A percentile compares a stretch with the other conserved stretches of the same genome.
These are phyloP conservation scores for Pythium pyrilobum DNA, from an alignment of 352 stramenopile species.

Conservation along the genomic window DNA sequence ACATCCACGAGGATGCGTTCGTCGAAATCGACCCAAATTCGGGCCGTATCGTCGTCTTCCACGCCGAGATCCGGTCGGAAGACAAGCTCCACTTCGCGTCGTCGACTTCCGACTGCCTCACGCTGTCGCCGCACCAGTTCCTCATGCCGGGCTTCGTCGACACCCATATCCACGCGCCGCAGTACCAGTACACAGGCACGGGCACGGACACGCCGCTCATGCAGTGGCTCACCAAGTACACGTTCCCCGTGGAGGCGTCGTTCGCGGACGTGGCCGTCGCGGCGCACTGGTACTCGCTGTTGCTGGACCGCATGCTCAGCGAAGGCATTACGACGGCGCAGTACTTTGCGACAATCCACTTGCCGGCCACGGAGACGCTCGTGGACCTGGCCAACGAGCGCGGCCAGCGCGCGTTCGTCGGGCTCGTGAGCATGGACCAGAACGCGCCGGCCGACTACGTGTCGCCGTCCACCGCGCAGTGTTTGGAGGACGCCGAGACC, in stretches of 20 bases:
- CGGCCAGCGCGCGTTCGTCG: constrained; percentile 82
- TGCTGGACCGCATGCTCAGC: constrained; percentile 67
- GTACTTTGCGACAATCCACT: constrained; percentile 89
- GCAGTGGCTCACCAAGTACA: constrained; percentile 89
- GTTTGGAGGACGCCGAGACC: constrained; percentile 54
- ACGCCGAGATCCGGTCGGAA: constrained; percentile 21
- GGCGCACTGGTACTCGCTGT: constrained; percentile 54
- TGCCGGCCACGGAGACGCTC: constrained; percentile 68
- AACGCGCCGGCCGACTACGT: constrained; percentile 74
- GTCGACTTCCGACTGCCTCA: neutral
- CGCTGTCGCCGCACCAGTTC: constrained; percentile 39
- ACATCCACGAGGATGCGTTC: constrained; percentile 45
- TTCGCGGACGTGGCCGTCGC: constrained; percentile 59
- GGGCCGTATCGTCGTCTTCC: constrained; percentile 38
- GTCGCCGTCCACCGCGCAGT: constrained; percentile 49
- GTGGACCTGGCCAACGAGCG: constrained; percentile 55
- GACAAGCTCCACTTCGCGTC: constrained; percentile 19
- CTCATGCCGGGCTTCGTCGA: constrained; percentile 89
- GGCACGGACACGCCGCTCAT: constrained; percentile 88
- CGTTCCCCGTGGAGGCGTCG: constrained; percentile 81
- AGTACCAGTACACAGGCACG: constrained; percentile 88
- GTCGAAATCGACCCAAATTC: constrained; percentile 23
- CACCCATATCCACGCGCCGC: constrained; percentile 89
- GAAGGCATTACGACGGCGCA: constrained; percentile 86
- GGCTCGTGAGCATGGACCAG: constrained; percentile 91